Base-by-base conservation (phyloP, 2,329 filamentous ascomycete genomes). In the Shiraia bambusicola region DNA sequence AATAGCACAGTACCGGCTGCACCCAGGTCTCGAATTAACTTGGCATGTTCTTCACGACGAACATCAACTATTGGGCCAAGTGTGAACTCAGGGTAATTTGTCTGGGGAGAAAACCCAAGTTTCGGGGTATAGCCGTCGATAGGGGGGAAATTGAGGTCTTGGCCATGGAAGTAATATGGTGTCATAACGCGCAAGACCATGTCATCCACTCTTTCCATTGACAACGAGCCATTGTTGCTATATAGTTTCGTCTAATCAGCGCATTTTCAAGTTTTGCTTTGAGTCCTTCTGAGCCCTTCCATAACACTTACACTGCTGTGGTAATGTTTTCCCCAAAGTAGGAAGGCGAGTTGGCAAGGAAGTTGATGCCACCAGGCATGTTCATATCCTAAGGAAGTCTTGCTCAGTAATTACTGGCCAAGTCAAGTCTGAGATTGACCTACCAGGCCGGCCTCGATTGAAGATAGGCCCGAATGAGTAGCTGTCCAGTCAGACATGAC, bases 111-210 rank as follows among this genome's bases (percentile, higher is more conserved):
- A 34, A 59, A 57, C 9, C 56, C 52, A 0, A 66, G 22, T 4
- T 47, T 37, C n/a, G 48, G 45, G 12, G 58, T 56, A 1, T 63
- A 56, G 11, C 37, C 41, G 40, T 72, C 70, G 9, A 71, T 52
- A 31, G 13, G 54, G 49, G 49, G 70, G 47, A 59, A 71, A 7
- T 56, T 55, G 3, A 49, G 49, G 28, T 73, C 64, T 37, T 75
- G 71, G 5, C 63, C 52, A 1, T 74, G 54, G 13, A 65, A 61
- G 54, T 67, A 76, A 42, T 74, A 76, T 0, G 71, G 68, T 0
- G 71, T 72, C 61, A 76, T 62, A 40, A 75, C 67, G 3, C 74
- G 67, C 13, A 59, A 58, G 1, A 67, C 63, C 74, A 76, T 76
- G 43, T 77, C 73, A 36, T 76, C 60, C 3, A 76, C 39, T 1